Conservation (phyloP, 2,329 filamentous ascomycete genomes). For the Fusarium domesticum region DNA sequence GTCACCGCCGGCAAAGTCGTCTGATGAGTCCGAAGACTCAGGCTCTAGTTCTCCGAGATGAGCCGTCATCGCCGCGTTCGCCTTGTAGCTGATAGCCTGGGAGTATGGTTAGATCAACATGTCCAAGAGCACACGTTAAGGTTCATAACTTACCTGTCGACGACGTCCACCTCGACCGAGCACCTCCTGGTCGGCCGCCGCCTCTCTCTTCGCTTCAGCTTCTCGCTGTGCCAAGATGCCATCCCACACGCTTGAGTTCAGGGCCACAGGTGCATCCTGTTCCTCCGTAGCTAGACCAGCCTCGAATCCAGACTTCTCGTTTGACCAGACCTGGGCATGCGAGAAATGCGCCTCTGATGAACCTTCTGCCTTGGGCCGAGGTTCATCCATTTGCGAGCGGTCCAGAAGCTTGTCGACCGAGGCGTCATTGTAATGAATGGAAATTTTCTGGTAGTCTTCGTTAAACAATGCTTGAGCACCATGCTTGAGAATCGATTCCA, state of each 20-base stretch:
- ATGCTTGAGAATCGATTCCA: slow-evolving; percentile 84
- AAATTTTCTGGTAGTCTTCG: slow-evolving; percentile 64
- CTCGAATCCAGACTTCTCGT: slow-evolving; percentile 67
- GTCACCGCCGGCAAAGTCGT: slow-evolving; percentile 34
- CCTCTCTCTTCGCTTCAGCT: slow-evolving; percentile 69
- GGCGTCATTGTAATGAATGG: slow-evolving; percentile 76
- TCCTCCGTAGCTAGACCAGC: slow-evolving; percentile 56
- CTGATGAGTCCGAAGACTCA: slow-evolving; percentile 34
- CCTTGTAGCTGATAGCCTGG: slow-evolving; percentile 38
- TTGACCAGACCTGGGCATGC: slow-evolving; percentile 88
- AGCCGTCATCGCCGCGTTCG: slow-evolving; percentile 18
- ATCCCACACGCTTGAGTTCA: slow-evolving; percentile 78
- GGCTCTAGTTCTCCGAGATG: slow-evolving; percentile 25
- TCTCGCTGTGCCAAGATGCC: slow-evolving; percentile 83
- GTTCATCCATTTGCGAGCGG: slow-evolving; percentile 75
- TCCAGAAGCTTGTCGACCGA: slow-evolving; percentile 92
- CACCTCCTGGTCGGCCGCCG: slow-evolving; percentile 64
- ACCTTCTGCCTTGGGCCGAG: slow-evolving; percentile 60
- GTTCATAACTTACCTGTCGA: slow-evolving; percentile 40
- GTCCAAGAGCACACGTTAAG: not conserved
- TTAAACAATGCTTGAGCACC: slow-evolving; percentile 85
- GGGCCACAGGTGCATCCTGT: slow-evolving; percentile 50
- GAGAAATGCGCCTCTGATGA: slow-evolving; percentile 76
- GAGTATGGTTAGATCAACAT: slow-evolving; percentile 15
- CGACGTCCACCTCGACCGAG: slow-evolving; percentile 82